phyloP scores from a whole-genome alignment of 371 early-diverging fungal species.

The Mucor racemosus region DNA sequence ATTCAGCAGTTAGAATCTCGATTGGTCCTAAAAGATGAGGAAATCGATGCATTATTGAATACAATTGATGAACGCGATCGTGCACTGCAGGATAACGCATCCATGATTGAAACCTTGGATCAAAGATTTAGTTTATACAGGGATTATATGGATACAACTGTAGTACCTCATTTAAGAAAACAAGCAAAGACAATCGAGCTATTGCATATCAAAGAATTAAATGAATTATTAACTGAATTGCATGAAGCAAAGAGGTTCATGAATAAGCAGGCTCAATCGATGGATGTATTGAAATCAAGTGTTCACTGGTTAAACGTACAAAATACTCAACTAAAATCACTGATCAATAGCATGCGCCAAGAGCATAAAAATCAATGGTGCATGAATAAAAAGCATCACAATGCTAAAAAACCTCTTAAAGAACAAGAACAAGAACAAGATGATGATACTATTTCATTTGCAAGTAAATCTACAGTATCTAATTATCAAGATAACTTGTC shows the following conservation, averaged over 20 bases:
- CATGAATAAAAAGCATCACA: background rate
- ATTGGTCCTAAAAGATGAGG: slow-evolving; percentile 8
- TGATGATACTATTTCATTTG: slow-evolving; percentile 10
- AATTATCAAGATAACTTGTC: background rate
- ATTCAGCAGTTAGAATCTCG: slow-evolving; percentile 9
- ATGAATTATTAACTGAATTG: slow-evolving; percentile 30
- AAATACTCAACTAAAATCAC: slow-evolving; percentile 26
- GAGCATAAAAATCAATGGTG: slow-evolving; percentile 1
- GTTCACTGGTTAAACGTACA: slow-evolving; percentile 41
- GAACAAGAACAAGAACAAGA: background rate
- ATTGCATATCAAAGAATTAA: slow-evolving; percentile 20
- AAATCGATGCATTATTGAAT: slow-evolving; percentile 10
- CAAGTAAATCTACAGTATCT: slow-evolving; percentile 13
- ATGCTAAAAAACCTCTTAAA: background rate
- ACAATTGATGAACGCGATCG: slow-evolving; percentile 11
- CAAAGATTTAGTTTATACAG: slow-evolving; percentile 30
- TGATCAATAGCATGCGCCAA: slow-evolving; percentile 3
- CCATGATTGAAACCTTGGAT: slow-evolving; percentile 10
- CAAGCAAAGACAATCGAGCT: background rate
- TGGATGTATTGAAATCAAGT: slow-evolving; percentile 41
- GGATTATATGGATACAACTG: slow-evolving; percentile 14
- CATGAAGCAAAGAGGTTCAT: slow-evolving; percentile 46
- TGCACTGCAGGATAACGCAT: background rate
- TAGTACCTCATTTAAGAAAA: slow-evolving; percentile 9
- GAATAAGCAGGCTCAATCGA: slow-evolving; percentile 38